A percentile compares a stretch with the other conserved stretches of the same genome.
These are phyloP conservation scores for Malus asiatica DNA, from an alignment of 306 rosid genomes.

Conservation along the genomic window DNA sequence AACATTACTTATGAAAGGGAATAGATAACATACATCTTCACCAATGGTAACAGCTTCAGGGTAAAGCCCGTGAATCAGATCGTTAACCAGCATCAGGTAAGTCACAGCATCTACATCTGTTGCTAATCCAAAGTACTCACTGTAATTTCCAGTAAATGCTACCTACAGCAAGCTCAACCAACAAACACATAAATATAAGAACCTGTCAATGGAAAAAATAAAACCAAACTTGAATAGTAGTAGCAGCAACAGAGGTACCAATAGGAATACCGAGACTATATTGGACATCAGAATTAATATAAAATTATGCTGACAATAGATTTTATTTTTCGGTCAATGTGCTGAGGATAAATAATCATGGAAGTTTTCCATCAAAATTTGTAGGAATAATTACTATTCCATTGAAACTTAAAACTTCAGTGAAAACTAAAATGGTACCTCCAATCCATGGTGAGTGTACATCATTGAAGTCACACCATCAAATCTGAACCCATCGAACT, in stretches of 20 bases:
- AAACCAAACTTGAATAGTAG: neutral
- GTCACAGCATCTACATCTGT: conserved; percentile 93
- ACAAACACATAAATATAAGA: neutral
- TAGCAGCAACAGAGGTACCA: neutral
- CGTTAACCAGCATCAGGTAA: conserved; percentile 95
- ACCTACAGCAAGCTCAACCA: conserved; percentile 35
- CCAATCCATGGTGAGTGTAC: conserved; percentile 94
- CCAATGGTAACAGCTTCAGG: conserved; percentile 87
- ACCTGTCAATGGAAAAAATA: neutral
- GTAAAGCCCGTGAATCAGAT: conserved; percentile 88
- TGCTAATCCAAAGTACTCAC: conserved; percentile 73
- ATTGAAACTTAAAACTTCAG: neutral
- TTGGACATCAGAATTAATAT: neutral
- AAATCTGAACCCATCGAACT: conserved; percentile 94
- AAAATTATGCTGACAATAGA: neutral
- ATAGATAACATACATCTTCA: conserved; percentile 78
- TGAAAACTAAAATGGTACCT: conserved; percentile 36
- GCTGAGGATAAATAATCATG: neutral
- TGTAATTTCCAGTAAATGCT: conserved; percentile 85
- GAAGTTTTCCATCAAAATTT: neutral
- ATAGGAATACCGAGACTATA: neutral
- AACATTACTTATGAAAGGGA: conserved; percentile 15
- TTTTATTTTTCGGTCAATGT: neutral
- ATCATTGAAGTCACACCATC: conserved; percentile 99
- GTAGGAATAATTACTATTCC: neutral